phyloP scores from a whole-genome alignment of 192 early-diverging fungal species.

The Linderina pennispora region DNA sequence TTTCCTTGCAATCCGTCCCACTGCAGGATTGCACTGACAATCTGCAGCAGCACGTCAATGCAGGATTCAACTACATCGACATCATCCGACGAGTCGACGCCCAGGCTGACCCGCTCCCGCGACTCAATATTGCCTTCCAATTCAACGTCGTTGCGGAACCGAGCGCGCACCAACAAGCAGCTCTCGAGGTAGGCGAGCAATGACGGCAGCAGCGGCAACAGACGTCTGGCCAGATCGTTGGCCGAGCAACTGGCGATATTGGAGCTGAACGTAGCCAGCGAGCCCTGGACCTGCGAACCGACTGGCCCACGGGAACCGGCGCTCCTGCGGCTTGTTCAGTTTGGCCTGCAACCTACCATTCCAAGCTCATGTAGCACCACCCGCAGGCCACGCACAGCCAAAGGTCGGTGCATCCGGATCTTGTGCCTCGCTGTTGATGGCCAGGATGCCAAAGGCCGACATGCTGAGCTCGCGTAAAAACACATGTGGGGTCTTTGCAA shows the following conservation, averaged over 20 bases:
- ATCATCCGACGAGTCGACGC: constrained; percentile 9
- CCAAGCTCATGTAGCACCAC: constrained; percentile 28
- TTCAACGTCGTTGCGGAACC: constrained; percentile 16
- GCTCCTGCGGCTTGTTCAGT: constrained; percentile 25
- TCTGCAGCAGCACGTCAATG: constrained; percentile 27
- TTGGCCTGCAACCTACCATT: constrained; percentile 14
- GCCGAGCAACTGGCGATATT: constrained; percentile 25
- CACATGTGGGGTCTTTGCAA: constrained; percentile 7
- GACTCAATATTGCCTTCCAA: neutral
- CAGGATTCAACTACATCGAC: constrained; percentile 12
- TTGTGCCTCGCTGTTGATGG: neutral
- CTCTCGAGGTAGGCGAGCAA: constrained; percentile 21
- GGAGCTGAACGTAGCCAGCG: constrained; percentile 35
- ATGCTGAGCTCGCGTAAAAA: constrained; percentile 40
- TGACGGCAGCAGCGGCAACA: constrained; percentile 36
- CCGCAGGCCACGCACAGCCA: constrained; percentile 10
- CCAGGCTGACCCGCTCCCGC: neutral
- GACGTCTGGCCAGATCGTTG: constrained; percentile 7
- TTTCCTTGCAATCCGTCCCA: constrained; percentile 43
- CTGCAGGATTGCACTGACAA: constrained; percentile 11
- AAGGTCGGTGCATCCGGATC: neutral
- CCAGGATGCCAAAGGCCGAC: constrained; percentile 24
- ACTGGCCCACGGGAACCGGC: constrained; percentile 11
- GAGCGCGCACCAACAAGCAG: constrained; percentile 20
- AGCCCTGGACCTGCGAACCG: neutral